These are phyloP conservation scores for Arthonia radiata DNA, from an alignment of 495 filamentous ascomycete genomes.

Conservation along the genomic window DNA sequence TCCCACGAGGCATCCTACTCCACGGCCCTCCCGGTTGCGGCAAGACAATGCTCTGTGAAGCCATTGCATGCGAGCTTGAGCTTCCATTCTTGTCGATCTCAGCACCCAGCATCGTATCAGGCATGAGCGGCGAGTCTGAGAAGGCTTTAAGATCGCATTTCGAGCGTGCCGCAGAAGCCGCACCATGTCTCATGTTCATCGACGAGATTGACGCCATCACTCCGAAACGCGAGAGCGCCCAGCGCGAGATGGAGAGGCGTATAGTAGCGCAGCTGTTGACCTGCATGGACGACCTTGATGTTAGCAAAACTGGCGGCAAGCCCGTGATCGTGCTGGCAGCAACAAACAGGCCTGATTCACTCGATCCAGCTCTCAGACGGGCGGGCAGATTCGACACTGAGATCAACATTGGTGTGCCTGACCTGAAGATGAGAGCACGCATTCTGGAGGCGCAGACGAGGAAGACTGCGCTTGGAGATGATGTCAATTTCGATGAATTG, in stretches of 20 bases:
- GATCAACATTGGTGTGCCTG: constrained; percentile 88
- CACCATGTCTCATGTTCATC: constrained; percentile 82
- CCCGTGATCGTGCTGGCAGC: constrained; percentile 84
- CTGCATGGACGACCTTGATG: constrained; percentile 63
- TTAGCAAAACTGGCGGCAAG: constrained; percentile 62
- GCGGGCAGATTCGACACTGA: constrained; percentile 78
- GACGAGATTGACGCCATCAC: constrained; percentile 95
- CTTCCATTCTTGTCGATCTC: constrained; percentile 74
- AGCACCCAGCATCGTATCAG: constrained; percentile 70
- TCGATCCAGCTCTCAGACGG: constrained; percentile 69
- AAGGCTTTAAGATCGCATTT: constrained; percentile 83
- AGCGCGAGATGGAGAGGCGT: constrained; percentile 87
- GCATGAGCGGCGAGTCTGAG: constrained; percentile 92
- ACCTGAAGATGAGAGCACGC: constrained; percentile 55
- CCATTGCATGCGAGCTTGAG: constrained; percentile 64
- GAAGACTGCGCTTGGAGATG: constrained; percentile 37
- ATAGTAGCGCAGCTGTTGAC: constrained; percentile 87
- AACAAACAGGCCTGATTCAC: constrained; percentile 73
- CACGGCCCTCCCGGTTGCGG: constrained; percentile 90
- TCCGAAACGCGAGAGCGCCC: constrained; percentile 80
- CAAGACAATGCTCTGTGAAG: constrained; percentile 83
- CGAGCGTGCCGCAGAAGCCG: constrained; percentile 64
- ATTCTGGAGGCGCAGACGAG: constrained; percentile 60
- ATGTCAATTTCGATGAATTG: constrained; percentile 54
- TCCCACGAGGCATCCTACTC: constrained; percentile 68